Conservation (phyloP, 2,329 filamentous ascomycete species). For the Fusarium graminum region DNA sequence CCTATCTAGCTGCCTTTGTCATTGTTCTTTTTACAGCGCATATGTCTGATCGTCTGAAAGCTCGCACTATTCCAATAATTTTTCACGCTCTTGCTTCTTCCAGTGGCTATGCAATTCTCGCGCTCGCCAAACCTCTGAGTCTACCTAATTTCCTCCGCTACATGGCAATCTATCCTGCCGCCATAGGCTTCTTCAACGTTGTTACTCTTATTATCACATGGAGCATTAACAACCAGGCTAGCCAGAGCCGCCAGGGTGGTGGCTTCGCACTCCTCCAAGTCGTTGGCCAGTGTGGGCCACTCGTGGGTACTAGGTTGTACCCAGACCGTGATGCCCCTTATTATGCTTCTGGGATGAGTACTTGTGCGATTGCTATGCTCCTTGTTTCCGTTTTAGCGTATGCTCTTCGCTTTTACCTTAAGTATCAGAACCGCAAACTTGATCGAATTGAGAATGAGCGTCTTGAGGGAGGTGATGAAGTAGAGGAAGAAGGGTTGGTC, state of each 20-base stretch:
- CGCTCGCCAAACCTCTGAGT: slow-evolving; percentile 64
- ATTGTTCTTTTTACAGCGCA: slow-evolving; percentile 78
- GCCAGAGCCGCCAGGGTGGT: slow-evolving; percentile 75
- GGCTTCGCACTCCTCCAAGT: slow-evolving; percentile 86
- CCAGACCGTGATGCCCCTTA: slow-evolving; percentile 71
- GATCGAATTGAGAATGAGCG: slow-evolving; percentile 54
- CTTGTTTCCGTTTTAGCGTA: slow-evolving; percentile 69
- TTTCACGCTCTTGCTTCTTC: slow-evolving; percentile 76
- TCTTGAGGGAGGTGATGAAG: slow-evolving; percentile 38
- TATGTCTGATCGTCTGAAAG: slow-evolving; percentile 74
- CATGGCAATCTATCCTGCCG: slow-evolving; percentile 81
- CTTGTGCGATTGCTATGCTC: slow-evolving; percentile 73
- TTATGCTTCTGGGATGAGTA: slow-evolving; percentile 72
- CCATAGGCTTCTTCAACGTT: slow-evolving; percentile 84
- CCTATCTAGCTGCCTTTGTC: slow-evolving; percentile 81
- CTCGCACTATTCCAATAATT: slow-evolving; percentile 75
- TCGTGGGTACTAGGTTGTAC: slow-evolving; percentile 76
- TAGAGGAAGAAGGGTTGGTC: slow-evolving; percentile 59
- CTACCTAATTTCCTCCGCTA: slow-evolving; percentile 71
- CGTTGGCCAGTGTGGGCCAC: slow-evolving; percentile 83
- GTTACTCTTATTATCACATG: slow-evolving; percentile 89
- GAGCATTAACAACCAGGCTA: slow-evolving; percentile 87
- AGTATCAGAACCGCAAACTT: slow-evolving; percentile 62
- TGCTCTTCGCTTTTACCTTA: slow-evolving; percentile 66
- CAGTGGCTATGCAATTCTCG: slow-evolving; percentile 70